Conservation (phyloP, 441 rosid genomes). For the Gossypium aridum region DNA sequence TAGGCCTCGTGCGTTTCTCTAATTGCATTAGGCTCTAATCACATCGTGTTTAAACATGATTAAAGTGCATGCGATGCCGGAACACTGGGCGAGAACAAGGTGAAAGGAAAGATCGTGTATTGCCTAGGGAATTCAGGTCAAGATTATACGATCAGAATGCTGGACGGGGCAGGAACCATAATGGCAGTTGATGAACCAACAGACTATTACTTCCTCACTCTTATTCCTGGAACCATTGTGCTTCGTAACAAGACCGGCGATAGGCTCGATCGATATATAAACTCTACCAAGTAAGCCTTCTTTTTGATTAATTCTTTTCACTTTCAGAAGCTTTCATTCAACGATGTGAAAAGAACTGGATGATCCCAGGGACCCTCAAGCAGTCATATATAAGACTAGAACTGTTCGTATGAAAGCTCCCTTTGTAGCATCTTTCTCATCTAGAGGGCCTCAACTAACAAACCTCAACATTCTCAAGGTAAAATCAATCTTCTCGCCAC, state of each 20-base stretch:
- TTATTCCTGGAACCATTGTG: conserved; percentile 38
- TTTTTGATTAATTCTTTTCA: not conserved
- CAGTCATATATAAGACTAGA: conserved; percentile 48
- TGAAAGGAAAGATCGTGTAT: conserved; percentile 61
- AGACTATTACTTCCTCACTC: conserved; percentile 33
- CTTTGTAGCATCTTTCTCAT: conserved; percentile 51
- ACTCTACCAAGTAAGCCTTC: conserved; percentile 45
- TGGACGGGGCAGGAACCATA: conserved; percentile 58
- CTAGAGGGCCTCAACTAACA: conserved; percentile 55
- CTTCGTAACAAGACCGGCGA: conserved; percentile 27
- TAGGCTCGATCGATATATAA: conserved; percentile 53
- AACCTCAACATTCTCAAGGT: conserved; percentile 53
- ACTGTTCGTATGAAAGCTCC: conserved; percentile 38
- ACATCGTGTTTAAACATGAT: not conserved
- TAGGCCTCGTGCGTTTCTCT: not conserved
- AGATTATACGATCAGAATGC: conserved; percentile 33
- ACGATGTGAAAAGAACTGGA: not conserved
- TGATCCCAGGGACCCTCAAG: conserved; percentile 48
- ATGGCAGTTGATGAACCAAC: conserved; percentile 16
- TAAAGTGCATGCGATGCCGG: conserved; percentile 56
- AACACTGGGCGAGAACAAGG: conserved; percentile 42
- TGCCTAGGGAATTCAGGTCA: conserved; percentile 42
- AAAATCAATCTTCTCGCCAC: not conserved
- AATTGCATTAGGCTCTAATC: not conserved
- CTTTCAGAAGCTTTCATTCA: not conserved